Percentiles rank a stretch among this genome's conserved stretches.
Evolutionary conservation across 192 early-diverging fungal genomes (phyloP).

Genomic region (Dissophora globulifera): DNA sequence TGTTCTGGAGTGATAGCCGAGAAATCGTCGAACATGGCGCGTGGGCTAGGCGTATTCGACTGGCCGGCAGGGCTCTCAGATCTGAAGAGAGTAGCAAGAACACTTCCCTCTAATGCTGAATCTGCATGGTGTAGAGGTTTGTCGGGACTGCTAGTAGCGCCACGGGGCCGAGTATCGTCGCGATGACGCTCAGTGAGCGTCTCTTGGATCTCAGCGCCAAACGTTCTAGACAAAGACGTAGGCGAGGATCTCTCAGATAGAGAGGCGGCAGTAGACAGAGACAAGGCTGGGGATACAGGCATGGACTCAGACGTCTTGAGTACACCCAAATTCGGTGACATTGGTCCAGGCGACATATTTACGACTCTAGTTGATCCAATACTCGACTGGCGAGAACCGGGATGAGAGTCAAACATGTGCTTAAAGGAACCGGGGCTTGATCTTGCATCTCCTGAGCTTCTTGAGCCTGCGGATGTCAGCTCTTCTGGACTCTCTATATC

Average conservation of each 20-base stretch:
- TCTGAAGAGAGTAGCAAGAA: too few species aligned
- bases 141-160: too few species aligned
- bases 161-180: conserved; percentile 1
- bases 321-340: conserved; percentile 1
- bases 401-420: conserved; percentile 2
- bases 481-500: conserved; percentile 25
- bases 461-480: conserved; percentile 1
- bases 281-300: not conserved
- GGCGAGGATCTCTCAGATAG: conserved; percentile 17
- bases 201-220: not conserved
- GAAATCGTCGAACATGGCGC: too few species aligned
- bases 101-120: too few species aligned
- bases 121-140: too few species aligned
- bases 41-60: too few species aligned
- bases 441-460: conserved; percentile 5
- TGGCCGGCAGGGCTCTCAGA: too few species aligned
- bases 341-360: conserved; percentile 22
- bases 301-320: conserved; percentile 3
- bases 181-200: not conserved
- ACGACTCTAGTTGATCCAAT: conserved; percentile 30
- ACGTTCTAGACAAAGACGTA: not conserved
- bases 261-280: too few species aligned
- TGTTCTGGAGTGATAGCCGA: too few species aligned
- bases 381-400: conserved; percentile 33
- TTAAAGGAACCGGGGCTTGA: conserved; percentile 40